Evolutionary conservation across 352 stramenopile species (phyloP).

Genomic region (Globisporangium mamillatum): DNA sequence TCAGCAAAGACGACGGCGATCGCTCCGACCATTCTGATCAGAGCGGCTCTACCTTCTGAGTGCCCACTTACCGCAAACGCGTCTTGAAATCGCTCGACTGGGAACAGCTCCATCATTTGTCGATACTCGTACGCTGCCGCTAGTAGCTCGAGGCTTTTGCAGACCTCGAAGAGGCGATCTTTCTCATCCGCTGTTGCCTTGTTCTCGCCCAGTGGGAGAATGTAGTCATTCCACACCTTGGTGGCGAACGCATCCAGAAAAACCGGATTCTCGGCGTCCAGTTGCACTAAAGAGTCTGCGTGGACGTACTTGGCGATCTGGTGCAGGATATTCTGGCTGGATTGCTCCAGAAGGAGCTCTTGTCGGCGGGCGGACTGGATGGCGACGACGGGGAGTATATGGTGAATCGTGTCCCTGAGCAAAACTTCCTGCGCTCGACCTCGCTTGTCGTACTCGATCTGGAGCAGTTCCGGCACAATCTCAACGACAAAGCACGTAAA

Average conservation of each 20-base stretch:
- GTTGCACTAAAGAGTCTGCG: background rate
- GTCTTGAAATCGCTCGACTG: background rate
- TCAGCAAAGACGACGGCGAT: slow-evolving; percentile 2
- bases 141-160: slow-evolving; percentile 11
- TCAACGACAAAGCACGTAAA: slow-evolving; percentile 37
- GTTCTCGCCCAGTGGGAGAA: slow-evolving; percentile 32
- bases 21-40: background rate
- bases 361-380: background rate
- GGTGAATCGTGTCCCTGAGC: slow-evolving; percentile 29
- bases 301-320: background rate
- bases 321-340: background rate
- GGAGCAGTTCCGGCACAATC: slow-evolving; percentile 29
- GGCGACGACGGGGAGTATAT: slow-evolving; percentile 31
- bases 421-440: slow-evolving; percentile 13
- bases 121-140: background rate
- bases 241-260: background rate
- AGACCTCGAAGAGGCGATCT: background rate
- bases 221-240: slow-evolving; percentile 23
- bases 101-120: background rate
- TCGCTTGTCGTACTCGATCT: slow-evolving; percentile 30
- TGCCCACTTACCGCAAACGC: background rate
- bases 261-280: background rate
- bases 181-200: slow-evolving; percentile 13
- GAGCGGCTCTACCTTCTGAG: background rate
- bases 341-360: background rate